Percentiles rank a stretch among this genome's conserved stretches.
These are phyloP conservation scores for Catharanthus roseus DNA, from an alignment of 257 asterid species.

Conservation along the genomic window DNA sequence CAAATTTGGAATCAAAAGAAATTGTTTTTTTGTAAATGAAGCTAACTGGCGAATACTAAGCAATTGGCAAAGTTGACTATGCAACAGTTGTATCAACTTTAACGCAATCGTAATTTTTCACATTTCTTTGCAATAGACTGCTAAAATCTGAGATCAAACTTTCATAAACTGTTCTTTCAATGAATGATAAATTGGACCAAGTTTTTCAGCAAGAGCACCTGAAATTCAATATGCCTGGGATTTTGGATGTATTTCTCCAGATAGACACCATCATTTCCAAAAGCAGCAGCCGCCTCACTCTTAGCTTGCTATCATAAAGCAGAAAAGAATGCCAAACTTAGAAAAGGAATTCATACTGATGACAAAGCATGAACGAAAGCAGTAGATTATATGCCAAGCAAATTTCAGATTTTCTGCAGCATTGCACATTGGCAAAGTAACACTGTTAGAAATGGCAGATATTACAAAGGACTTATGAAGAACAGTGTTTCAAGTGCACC, in stretches of 20 bases:
- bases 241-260: slow-evolving; percentile 89
- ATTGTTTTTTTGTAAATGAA: neutral
- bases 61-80: neutral
- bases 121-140: neutral
- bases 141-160: neutral
- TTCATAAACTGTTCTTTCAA: neutral
- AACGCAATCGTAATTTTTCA: neutral
- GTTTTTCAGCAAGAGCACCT: slow-evolving; percentile 20
- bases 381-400: neutral
- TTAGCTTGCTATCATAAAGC: slow-evolving; percentile 45
- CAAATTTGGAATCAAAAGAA: neutral
- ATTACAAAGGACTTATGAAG: neutral
- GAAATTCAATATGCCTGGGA: slow-evolving; percentile 92
- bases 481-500: neutral
- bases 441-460: neutral
- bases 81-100: neutral
- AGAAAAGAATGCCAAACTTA: slow-evolving; percentile 6
- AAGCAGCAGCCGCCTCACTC: slow-evolving; percentile 98
- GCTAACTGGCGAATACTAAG: neutral
- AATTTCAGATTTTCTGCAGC: neutral
- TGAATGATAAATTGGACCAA: neutral
- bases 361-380: neutral
- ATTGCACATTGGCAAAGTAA: neutral
- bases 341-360: neutral
- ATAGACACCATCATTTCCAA: slow-evolving; percentile 98